These are phyloP conservation scores for Acanthamoeba royreba DNA, from an alignment of 208 protist genomes.

Conservation along the genomic window DNA sequence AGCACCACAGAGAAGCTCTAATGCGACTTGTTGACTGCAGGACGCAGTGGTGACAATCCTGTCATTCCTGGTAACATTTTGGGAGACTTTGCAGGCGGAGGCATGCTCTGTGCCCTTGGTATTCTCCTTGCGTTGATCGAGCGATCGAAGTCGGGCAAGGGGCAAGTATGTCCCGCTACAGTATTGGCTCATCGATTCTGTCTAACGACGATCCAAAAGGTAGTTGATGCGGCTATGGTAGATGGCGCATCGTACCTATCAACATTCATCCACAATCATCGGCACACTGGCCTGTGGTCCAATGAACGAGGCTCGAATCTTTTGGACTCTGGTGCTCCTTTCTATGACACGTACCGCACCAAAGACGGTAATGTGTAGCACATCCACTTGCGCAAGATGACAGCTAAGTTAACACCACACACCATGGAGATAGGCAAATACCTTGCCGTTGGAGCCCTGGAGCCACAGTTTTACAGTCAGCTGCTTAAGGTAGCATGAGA, in stretches of 20 bases:
- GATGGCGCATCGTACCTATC: conserved; percentile 63
- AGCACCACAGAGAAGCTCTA: neutral
- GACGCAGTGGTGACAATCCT: conserved; percentile 32
- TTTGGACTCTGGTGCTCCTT: conserved; percentile 70
- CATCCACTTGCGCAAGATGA: neutral
- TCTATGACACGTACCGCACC: conserved; percentile 71
- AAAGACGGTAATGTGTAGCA: conserved; percentile 48
- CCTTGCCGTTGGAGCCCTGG: conserved; percentile 58
- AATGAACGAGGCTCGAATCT: conserved; percentile 55
- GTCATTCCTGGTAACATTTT: conserved; percentile 45
- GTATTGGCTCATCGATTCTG: too few species aligned
- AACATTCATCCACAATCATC: conserved; percentile 54
- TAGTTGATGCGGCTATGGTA: conserved; percentile 73
- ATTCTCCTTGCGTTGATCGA: conserved; percentile 74
- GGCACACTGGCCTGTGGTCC: conserved; percentile 22
- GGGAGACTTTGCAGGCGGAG: conserved; percentile 34
- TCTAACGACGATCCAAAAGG: too few species aligned
- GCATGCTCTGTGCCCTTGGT: conserved; percentile 48
- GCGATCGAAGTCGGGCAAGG: conserved; percentile 44
- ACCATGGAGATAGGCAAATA: conserved; percentile 49
- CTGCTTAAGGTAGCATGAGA: conserved; percentile 23
- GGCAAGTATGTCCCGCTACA: conserved; percentile 46
- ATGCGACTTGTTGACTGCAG: neutral
- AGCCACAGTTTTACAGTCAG: conserved; percentile 61
- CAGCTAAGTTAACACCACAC: neutral